Evolutionary conservation across 108 stramenopile genomes (phyloP), one percentile per base, ranked within the genome.

Genomic region (Nitzschia sp.): DNA sequence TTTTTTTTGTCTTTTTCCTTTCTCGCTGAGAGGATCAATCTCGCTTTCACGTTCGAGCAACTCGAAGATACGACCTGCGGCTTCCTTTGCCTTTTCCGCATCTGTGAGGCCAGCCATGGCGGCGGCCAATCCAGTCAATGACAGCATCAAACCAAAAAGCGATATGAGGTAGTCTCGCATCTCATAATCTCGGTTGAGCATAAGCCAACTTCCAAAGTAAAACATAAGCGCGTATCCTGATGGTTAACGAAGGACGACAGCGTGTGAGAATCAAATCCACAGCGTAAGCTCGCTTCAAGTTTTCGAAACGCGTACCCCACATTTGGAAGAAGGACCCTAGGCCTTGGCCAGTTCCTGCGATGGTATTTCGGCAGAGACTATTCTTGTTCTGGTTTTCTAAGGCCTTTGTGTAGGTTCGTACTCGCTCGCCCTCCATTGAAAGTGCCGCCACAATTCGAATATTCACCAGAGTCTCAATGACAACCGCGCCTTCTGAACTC

Each of bases 361-460:
- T 28, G 48, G 71, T 42, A 56, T 72, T 76, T 0, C 76, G 72
- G 24, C 54, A 45, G 6, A 70, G 25, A 53, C 23, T 46, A 49
- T 48, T 60, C 38, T 67, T 54, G 27, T 74, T 59, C 57, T 78
- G 67, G 2, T 66, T 29, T 6, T 32, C 21, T 17, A 89, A 56
- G 0, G 84, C 82, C 18, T 61, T 11, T 8, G 51, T 46, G 56
- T 76, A 87, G 3, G 74, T 63, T 2, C 62, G 24, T 1, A 59
- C 54, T 18, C 80, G 69, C 6, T 56, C 34, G 19, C 69, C 46
- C 68, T 92, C 83, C 28, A 88, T 59, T 4, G 66, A 59, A 19
- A 92, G 59, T 11, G 87, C 66, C 9, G 84, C 82, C 5, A 92
- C 82, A 34, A 87, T 89, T 25, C 80, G 76, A 42, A 89, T 87